phyloP scores from a whole-genome alignment of 2,329 filamentous ascomycete genomes.

The Moelleriella libera region DNA sequence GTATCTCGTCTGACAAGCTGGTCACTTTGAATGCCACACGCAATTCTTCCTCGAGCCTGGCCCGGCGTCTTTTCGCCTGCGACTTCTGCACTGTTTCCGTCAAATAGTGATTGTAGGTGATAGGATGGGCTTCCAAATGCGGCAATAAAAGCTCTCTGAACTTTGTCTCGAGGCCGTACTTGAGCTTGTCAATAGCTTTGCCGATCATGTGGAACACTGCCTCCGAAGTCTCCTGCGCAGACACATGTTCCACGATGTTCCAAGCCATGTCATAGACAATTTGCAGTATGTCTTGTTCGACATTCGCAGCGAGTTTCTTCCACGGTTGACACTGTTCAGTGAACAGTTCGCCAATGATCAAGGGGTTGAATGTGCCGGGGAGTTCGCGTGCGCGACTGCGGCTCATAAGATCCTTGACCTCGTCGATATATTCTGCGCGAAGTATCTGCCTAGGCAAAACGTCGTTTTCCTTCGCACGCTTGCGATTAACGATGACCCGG shows the following conservation, averaged over 20 bases:
- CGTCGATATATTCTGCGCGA: slow-evolving; percentile 7
- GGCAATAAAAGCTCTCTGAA: slow-evolving; percentile 6
- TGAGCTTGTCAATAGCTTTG: slow-evolving; percentile 7
- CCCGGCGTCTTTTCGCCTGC: slow-evolving; percentile 5
- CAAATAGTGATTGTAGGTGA: slow-evolving; percentile 39
- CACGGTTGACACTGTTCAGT: slow-evolving; percentile 41
- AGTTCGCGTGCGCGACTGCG: slow-evolving; percentile 32
- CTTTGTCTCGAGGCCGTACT: slow-evolving; percentile 11
- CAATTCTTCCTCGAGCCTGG: slow-evolving; percentile 1
- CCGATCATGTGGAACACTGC: slow-evolving; percentile 7
- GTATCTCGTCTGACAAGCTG: not conserved
- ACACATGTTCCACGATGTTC: slow-evolving; percentile 5
- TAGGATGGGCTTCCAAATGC: slow-evolving; percentile 22
- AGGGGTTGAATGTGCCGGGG: slow-evolving; percentile 44
- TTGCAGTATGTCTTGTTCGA: slow-evolving; percentile 2
- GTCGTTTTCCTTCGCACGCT: not conserved
- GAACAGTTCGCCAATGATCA: slow-evolving; percentile 46
- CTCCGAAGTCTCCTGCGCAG: slow-evolving; percentile 6
- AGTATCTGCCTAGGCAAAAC: not conserved
- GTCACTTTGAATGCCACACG: not conserved
- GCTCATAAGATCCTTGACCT: slow-evolving; percentile 10
- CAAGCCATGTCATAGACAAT: slow-evolving; percentile 4
- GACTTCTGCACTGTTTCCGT: slow-evolving; percentile 20
- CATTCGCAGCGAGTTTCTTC: slow-evolving; percentile 24
- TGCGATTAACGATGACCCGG: slow-evolving; percentile 14